Base-by-base conservation (phyloP, 768 basidiomycete species). In the Leccinum aurantiacum region DNA sequence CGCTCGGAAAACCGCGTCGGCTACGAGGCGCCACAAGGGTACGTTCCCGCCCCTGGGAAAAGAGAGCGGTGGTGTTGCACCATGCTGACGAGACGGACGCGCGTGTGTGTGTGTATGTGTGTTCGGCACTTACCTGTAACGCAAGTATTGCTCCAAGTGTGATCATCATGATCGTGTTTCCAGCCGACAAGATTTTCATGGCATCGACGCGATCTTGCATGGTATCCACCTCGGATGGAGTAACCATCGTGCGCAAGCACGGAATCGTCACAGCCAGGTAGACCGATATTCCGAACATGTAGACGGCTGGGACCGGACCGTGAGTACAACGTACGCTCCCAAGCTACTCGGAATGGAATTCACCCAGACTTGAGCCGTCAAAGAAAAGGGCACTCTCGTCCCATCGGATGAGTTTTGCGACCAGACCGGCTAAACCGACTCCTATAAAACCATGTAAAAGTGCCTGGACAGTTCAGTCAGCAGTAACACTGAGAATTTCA, bases 301-400 rank as follows among this genome's bases (percentile, higher is more conserved):
- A 93, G 54, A 83, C 83, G 27, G 78, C 93, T 95, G 72, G 14
- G 46, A 29, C 51, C 56, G n/a, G 56, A 41, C 13, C 52, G 66
- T 72, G 46, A 73, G 65, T 31, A 56, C 25, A 19, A 25, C 10
- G 35, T 6, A 24, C 15, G 19, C 33, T 47, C 38, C 15, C 24
- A 59, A 37, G 10, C 6, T 22, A n/a, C 15, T 4, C 5, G 38
- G 58, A 14, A 46, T n/a, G 15, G 15, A 33, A 14, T 85, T 66
- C 65, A 95, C 95, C 92, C 60, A 96, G 75, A 65, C 86, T 87
- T 24, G 89, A 87, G 22, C 95, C 95, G 73, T 98, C 95, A 73
- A 98, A 98, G 79, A 92, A 95, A 77, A 95, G 82, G 8, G 95
- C 95, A 65, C 90, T 93, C 68, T 97, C 95, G 69, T 88, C 87